Evolutionary conservation across 805 yeast genomes (phyloP), one percentile per base, ranked within the genome.

Genomic region (Zygosaccharomyces siamensis): DNA sequence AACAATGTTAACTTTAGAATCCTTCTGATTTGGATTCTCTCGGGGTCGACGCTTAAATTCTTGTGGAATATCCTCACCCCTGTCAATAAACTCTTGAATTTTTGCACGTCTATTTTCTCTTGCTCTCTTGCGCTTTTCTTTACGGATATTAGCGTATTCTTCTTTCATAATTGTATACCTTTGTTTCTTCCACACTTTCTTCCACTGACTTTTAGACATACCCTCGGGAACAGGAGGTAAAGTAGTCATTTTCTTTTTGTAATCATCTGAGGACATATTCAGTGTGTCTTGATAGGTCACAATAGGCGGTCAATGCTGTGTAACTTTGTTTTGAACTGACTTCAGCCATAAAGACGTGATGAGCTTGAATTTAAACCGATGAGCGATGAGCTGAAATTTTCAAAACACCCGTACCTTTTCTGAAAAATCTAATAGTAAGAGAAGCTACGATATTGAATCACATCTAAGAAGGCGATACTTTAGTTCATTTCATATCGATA

Each of bases 121-220:
- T 5, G 73, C 71, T 35, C 66, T 68, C 60, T 72, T 77, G 57
- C 80, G 77, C 73, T 78, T 83, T 65, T 72, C 79, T 60, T 73
- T 78, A 53, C 80, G 75, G 8, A 69, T 67, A 42, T 72, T 75
- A 33, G 78, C 72, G 58, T 77, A 80, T 45, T 80, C 83, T 1
- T 76, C 87, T 61, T 86, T 83, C 37, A 76, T 74, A 42, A 76
- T 84, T 40, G 81, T 89, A 75, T 84, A 81, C 52, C 71, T 71
- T 57, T 75, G 72, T 51, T 66, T 74, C 57, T 77, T 81, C 59
- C 83, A 79, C 50, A 76, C 73, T 58, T 82, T 82, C 66, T 92
- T 92, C 86, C 89, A 92, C 49, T 86, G 90, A 12, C 78, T 77
- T 61, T 86, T 88, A 27, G 95, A 82, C 86, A 92, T 84, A 4